Evolutionary conservation across 192 early-diverging fungal species (phyloP).

Genomic region (Backusella morwellensis): DNA sequence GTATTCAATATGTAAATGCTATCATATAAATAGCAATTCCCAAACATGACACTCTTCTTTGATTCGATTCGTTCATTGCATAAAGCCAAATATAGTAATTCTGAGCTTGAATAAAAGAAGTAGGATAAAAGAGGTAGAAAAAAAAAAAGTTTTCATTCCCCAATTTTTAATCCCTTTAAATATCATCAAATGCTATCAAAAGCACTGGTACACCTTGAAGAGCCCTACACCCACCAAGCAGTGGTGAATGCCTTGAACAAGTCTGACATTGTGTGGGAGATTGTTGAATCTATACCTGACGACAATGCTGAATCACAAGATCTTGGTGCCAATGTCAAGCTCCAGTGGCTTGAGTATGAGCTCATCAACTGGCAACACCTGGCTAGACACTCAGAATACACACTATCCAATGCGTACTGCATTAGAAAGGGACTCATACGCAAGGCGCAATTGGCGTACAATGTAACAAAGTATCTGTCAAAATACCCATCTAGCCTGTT

Average conservation of each 20-base stretch:
- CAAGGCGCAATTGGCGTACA: constrained; percentile 64
- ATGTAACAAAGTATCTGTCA: constrained; percentile 53
- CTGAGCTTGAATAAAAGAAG: not conserved
- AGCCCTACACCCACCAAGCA: constrained; percentile 31
- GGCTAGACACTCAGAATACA: constrained; percentile 21
- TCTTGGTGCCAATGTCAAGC: not conserved
- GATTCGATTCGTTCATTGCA: not conserved
- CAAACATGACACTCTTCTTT: too few relatives aligned
- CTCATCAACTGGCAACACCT: constrained; percentile 56
- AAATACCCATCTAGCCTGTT: constrained; percentile 57
- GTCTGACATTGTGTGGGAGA: constrained; percentile 7
- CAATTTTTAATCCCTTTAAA: not conserved
- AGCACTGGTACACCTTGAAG: constrained; percentile 36
- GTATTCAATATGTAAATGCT: not conserved
- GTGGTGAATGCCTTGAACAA: constrained; percentile 27
- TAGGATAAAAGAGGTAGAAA: not conserved
- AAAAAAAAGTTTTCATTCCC: not conserved
- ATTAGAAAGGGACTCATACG: constrained; percentile 68
- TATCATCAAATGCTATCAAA: not conserved
- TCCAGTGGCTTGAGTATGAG: constrained; percentile 67
- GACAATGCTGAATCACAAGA: constrained; percentile 2
- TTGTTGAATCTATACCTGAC: constrained; percentile 8
- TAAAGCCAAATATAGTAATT: not conserved
- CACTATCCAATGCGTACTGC: constrained; percentile 55
- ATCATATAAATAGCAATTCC: not conserved